phyloP scores from a whole-genome alignment of 352 stramenopile genomes.

The Phytophthora aleatoria region DNA sequence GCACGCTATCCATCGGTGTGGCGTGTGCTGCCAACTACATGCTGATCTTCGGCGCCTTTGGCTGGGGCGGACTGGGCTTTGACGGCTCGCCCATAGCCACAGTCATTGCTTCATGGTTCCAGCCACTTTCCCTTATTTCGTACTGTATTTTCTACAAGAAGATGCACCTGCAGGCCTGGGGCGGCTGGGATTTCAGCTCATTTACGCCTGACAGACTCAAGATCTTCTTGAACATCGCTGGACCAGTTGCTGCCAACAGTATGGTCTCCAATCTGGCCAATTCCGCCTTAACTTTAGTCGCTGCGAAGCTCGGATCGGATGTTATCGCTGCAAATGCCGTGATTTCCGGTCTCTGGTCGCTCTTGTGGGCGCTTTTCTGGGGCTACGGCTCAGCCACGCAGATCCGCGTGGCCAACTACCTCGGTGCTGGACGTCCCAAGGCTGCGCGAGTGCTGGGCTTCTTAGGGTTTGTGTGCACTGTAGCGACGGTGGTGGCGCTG shows the following conservation, averaged over 20 bases:
- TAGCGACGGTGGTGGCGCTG: slow-evolving; percentile 51
- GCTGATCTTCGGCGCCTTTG: slow-evolving; percentile 61
- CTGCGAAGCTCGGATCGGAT: slow-evolving; percentile 71
- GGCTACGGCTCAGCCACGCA: slow-evolving; percentile 80
- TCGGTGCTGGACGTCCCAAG: slow-evolving; percentile 70
- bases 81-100: slow-evolving; percentile 78
- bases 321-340: slow-evolving; percentile 81
- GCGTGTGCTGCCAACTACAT: slow-evolving; percentile 70
- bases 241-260: slow-evolving; percentile 65
- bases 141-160: slow-evolving; percentile 82
- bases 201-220: slow-evolving; percentile 66
- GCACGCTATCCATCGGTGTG: slow-evolving; percentile 67
- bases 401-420: slow-evolving; percentile 77
- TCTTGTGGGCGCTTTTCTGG: slow-evolving; percentile 83
- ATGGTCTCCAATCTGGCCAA: slow-evolving; percentile 78
- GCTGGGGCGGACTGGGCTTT: slow-evolving; percentile 68
- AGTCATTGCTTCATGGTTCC: slow-evolving; percentile 82
- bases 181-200: slow-evolving; percentile 60
- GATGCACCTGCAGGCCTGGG: slow-evolving; percentile 74
- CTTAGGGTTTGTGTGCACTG: slow-evolving; percentile 67
- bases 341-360: slow-evolving; percentile 65
- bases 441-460: slow-evolving; percentile 57
- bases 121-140: slow-evolving; percentile 71
- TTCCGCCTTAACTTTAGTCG: slow-evolving; percentile 69
- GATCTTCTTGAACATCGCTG: slow-evolving; percentile 72